These are phyloP conservation scores for Serpula lacrymans DNA, from an alignment of 768 basidiomycete species.

Conservation along the genomic window DNA sequence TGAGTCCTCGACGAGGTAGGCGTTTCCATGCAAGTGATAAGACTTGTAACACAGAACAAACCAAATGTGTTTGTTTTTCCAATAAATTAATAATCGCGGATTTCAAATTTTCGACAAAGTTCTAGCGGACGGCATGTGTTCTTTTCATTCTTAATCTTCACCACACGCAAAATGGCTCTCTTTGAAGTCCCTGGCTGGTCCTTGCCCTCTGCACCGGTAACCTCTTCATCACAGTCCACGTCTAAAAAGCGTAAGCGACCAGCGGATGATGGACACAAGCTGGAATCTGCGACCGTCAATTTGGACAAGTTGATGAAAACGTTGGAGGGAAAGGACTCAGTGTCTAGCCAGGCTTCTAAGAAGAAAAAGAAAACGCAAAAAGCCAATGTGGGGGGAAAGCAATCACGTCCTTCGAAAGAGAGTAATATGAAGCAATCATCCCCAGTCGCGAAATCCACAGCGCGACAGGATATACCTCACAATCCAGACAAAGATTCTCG, in stretches of 20 bases:
- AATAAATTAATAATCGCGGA: too few species aligned
- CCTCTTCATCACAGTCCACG: slow-evolving; percentile 32
- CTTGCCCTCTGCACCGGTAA: slow-evolving; percentile 40
- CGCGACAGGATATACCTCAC: too few species aligned
- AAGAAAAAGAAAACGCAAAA: slow-evolving; percentile 14
- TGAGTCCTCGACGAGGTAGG: too few species aligned
- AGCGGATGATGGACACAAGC: slow-evolving; percentile 28
- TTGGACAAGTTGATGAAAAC: slow-evolving; percentile 59
- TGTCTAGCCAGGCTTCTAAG: slow-evolving; percentile 13
- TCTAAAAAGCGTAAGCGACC: slow-evolving; percentile 56
- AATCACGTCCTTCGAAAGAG: slow-evolving; percentile 7
- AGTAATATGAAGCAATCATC: slow-evolving; percentile 1
- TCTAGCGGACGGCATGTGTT: too few species aligned
- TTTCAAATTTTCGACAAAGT: too few species aligned
- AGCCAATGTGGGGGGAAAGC: slow-evolving; percentile 1
- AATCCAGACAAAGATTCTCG: too few species aligned
- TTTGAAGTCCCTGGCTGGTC: slow-evolving; percentile 75
- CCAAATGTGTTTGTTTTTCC: too few species aligned
- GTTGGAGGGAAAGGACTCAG: slow-evolving; percentile 29
- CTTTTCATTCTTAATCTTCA: too few species aligned
- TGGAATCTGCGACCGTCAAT: slow-evolving; percentile 44
- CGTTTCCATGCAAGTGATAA: too few species aligned
- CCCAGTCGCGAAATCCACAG: too few species aligned
- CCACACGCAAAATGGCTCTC: slow-evolving; percentile 45
- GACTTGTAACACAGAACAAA: too few species aligned